Percentiles rank a stretch among this genome's conserved stretches.
These are phyloP conservation scores for Claviceps humidiphila DNA, from an alignment of 2,329 filamentous ascomycete genomes.

Conservation along the genomic window DNA sequence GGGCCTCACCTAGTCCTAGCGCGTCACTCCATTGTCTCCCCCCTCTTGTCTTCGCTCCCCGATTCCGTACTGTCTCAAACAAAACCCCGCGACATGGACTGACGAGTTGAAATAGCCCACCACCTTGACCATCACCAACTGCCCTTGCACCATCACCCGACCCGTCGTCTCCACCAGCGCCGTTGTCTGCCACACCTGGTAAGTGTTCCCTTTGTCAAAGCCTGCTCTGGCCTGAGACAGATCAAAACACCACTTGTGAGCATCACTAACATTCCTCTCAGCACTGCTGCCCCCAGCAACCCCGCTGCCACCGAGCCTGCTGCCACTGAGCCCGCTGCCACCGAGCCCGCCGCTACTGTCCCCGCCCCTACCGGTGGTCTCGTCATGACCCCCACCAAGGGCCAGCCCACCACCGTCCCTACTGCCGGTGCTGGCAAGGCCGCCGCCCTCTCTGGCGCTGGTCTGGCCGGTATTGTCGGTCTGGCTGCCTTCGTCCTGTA, in stretches of 20 bases:
- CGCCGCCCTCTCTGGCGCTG: slow-evolving; percentile 43
- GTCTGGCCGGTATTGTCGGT: slow-evolving; percentile 46
- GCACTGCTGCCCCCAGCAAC: not conserved
- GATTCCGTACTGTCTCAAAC: not conserved
- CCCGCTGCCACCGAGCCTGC: not conserved
- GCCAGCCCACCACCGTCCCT: slow-evolving; percentile 25
- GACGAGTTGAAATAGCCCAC: slow-evolving; percentile 32
- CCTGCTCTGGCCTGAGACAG: not conserved
- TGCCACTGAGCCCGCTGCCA: not conserved
- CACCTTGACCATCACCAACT: slow-evolving; percentile 58
- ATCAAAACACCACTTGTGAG: not conserved
- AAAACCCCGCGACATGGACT: not conserved
- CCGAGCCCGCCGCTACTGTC: not conserved
- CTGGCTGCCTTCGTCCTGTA: slow-evolving; percentile 46
- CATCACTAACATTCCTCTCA: not conserved
- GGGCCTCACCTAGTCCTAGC: too few species aligned
- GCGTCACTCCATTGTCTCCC: too few species aligned
- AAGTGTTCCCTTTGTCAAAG: slow-evolving; percentile 12
- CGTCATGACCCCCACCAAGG: slow-evolving; percentile 13
- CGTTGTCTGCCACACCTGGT: slow-evolving; percentile 43
- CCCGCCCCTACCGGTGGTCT: slow-evolving; percentile 7
- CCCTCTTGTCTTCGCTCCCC: too few species aligned
- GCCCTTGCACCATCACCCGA: slow-evolving; percentile 55
- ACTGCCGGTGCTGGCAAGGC: slow-evolving; percentile 44
- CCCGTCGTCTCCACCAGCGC: slow-evolving; percentile 39